Conservation (phyloP, 345 rosid species). For the Cardiospermum halicacabum region DNA sequence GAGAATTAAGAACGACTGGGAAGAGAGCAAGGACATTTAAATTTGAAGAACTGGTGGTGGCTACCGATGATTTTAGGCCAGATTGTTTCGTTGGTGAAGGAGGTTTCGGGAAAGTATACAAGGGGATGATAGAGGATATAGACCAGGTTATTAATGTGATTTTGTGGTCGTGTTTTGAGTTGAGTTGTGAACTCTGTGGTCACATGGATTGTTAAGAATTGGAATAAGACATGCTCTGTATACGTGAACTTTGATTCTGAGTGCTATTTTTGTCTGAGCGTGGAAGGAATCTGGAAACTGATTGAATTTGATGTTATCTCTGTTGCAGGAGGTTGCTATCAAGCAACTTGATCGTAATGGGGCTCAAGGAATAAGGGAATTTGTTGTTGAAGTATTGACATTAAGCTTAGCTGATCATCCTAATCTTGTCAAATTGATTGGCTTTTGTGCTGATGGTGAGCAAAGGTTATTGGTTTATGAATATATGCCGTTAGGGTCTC, state of each 20-base stretch:
- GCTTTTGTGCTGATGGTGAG: constrained; percentile 85
- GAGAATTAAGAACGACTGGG: constrained; percentile 27
- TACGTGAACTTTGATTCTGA: background rate
- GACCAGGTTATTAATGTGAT: constrained; percentile 39
- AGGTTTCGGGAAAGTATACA: constrained; percentile 84
- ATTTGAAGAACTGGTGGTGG: constrained; percentile 52
- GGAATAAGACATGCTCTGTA: background rate
- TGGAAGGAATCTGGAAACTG: constrained; percentile 1
- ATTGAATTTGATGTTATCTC: constrained; percentile 3
- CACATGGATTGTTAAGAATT: background rate
- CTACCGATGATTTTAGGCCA: constrained; percentile 56
- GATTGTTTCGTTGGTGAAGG: constrained; percentile 84
- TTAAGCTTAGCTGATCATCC: constrained; percentile 74
- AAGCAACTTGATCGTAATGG: constrained; percentile 89
- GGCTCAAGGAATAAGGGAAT: constrained; percentile 77
- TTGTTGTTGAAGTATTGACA: constrained; percentile 78
- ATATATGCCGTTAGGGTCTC: constrained; percentile 80
- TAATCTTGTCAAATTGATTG: constrained; percentile 80
- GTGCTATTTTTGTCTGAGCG: background rate
- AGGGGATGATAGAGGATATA: constrained; percentile 47
- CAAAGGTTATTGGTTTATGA: constrained; percentile 87
- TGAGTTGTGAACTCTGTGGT: background rate
- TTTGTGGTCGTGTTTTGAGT: background rate
- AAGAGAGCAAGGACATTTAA: constrained; percentile 47
- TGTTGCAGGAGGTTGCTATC: constrained; percentile 71